These are phyloP conservation scores for Sporothrix variecibatus DNA, from an alignment of 2,329 filamentous ascomycete genomes.

Conservation along the genomic window DNA sequence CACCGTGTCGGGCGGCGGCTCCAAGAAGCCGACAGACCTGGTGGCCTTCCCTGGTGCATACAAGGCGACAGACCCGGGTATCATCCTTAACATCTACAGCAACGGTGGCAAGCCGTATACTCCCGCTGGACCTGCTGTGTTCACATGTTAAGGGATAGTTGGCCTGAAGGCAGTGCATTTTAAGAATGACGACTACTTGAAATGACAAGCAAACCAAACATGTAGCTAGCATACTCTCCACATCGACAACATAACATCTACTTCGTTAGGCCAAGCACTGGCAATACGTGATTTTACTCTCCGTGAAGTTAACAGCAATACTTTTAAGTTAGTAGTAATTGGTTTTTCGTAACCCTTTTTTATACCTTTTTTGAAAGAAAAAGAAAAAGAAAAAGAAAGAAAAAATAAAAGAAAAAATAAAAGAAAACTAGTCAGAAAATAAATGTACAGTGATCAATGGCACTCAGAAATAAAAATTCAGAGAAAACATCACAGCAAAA, in stretches of 20 bases:
- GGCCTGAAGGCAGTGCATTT: neutral
- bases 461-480: too few relatives aligned
- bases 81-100: constrained; percentile 35
- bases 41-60: constrained; percentile 34
- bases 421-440: too few relatives aligned
- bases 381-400: too few relatives aligned
- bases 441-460: too few relatives aligned
- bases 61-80: constrained; percentile 32
- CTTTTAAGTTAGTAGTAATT: neutral
- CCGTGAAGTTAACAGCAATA: neutral
- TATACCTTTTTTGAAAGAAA: neutral
- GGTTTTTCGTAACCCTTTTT: neutral
- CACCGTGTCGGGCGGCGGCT: constrained; percentile 35
- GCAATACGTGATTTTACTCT: too few relatives aligned
- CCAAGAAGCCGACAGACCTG: constrained; percentile 23
- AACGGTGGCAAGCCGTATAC: constrained; percentile 32
- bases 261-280: too few relatives aligned
- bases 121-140: constrained; percentile 29
- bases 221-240: too few relatives aligned
- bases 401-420: too few relatives aligned
- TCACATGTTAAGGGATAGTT: constrained; percentile 21
- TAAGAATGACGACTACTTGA: too few relatives aligned
- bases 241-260: neutral
- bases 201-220: too few relatives aligned
- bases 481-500: too few relatives aligned